Conservation (phyloP, 192 early-diverging fungal species). For the Linnemannia zychae region DNA sequence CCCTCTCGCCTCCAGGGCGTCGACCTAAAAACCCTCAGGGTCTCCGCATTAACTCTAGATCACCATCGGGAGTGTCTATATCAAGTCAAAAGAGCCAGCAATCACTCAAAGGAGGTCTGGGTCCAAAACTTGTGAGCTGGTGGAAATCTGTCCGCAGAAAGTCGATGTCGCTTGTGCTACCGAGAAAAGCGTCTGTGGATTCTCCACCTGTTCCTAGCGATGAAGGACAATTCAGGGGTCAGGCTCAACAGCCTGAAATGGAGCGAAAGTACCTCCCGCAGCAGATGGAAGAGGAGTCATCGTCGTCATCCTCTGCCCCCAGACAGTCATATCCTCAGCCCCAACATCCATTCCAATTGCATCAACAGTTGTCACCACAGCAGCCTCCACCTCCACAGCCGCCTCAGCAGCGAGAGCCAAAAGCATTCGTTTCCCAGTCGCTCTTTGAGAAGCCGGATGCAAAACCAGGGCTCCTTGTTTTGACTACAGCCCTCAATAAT, state of each 20-base stretch:
- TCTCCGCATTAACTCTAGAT: constrained; percentile 34
- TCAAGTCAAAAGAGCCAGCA: constrained; percentile 56
- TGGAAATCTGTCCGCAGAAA: constrained; percentile 56
- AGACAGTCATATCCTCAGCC: background rate
- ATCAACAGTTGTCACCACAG: background rate
- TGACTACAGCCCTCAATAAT: constrained; percentile 39
- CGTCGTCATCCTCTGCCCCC: background rate
- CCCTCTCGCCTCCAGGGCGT: constrained; percentile 24
- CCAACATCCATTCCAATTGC: background rate
- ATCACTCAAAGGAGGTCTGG: constrained; percentile 47
- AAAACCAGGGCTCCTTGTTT: constrained; percentile 24
- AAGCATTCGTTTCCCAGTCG: constrained; percentile 33
- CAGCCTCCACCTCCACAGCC: background rate
- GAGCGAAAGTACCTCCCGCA: background rate
- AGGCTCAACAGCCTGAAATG: background rate
- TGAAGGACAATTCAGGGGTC: background rate
- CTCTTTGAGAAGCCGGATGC: constrained; percentile 43
- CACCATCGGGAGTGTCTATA: constrained; percentile 42
- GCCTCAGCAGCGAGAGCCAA: background rate
- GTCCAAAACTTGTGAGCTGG: constrained; percentile 54
- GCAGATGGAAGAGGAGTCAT: background rate
- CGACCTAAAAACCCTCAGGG: constrained; percentile 32
- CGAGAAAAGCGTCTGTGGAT: constrained; percentile 24
- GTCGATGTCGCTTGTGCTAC: constrained; percentile 48
- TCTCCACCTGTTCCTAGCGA: constrained; percentile 2